Base-by-base conservation (phyloP, 2,329 filamentous ascomycete species). In the Colletotrichum echinochloae region DNA sequence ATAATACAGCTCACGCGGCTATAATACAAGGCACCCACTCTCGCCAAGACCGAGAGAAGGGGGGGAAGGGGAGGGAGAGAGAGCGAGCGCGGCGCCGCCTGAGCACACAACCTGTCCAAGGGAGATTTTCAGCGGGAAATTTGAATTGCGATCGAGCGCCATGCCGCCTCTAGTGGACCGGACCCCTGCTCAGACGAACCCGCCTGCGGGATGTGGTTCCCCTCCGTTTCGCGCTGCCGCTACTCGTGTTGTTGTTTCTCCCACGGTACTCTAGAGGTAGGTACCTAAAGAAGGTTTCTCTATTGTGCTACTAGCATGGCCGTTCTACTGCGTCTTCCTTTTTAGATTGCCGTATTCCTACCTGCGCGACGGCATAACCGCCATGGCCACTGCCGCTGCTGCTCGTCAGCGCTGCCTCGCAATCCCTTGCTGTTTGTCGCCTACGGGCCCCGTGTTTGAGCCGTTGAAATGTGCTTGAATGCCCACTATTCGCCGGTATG, bases 171-270 rank as follows among this genome's bases (percentile, higher is more conserved):
- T 57, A 61, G 57, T 52, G 52, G 52, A 51, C 46, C 20, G n/a
- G 23, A 62, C 33, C 57, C 68, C 51, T 70, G 62, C 68, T 71
- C 68, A 68, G 68, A 71, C 65, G 68, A 71, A 71, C 68, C 37
- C 30, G 9, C 37, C n/a, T 54, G 52, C 35, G 57, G 57, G 60
- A 46, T 59, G 35, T 30, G 23, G 68, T 71, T 71, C 68, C 49
- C 37, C 49, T 49, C 30, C 26, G 64, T 46, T 51, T 57, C 30
- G 28, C 30, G n/a, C 28, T 26, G 55, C 61, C 33, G 26, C 57
- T 41, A 37, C 35, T 37, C 35, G 35, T 7, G 14, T n/a, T 7
- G 14, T n/a, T 23, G 44, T 46, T 46, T 46, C n/a, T 23, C 20
- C 23, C n/a, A 46, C n/a, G 44, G 20, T 18, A 20, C 16, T 18